Percentiles rank a stretch among this genome's conserved stretches.
Conservation (phyloP, 192 early-diverging fungal species). For the Chytriomyces confervae region DNA sequence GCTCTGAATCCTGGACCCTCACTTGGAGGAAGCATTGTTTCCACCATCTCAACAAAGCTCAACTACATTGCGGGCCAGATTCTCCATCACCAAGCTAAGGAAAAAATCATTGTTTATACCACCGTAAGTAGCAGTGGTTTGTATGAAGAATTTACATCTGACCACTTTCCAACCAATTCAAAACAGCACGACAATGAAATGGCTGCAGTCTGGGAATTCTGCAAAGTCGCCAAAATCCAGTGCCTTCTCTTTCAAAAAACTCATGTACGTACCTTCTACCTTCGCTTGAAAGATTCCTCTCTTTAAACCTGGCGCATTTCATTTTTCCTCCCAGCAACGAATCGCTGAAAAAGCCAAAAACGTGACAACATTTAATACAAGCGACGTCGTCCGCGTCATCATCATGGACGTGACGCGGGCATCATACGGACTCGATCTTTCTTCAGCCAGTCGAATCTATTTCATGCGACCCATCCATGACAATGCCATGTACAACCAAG, state of each 20-base stretch:
- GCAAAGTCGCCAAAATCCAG: conserved; percentile 56
- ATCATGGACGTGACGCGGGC: conserved; percentile 66
- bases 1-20: neutral
- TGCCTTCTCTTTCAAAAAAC: conserved; percentile 57
- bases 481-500: conserved; percentile 75
- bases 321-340: conserved; percentile 33
- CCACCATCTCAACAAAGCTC: conserved; percentile 62
- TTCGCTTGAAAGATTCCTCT: conserved; percentile 50
- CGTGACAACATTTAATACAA: conserved; percentile 71
- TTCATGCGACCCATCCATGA: conserved; percentile 66
- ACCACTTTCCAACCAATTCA: neutral
- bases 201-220: conserved; percentile 57
- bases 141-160: neutral
- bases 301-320: neutral
- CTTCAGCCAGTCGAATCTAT: conserved; percentile 66
- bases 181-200: conserved; percentile 56
- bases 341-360: conserved; percentile 50
- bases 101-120: conserved; percentile 71
- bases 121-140: conserved; percentile 26
- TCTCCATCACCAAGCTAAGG: conserved; percentile 39
- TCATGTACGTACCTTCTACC: neutral
- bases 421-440: conserved; percentile 81
- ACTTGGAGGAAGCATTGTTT: conserved; percentile 30
- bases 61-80: conserved; percentile 57
- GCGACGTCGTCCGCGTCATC: conserved; percentile 46